Evolutionary conservation across 2,329 filamentous ascomycete species (phyloP).

Genomic region (Colletotrichum cuscutae): DNA sequence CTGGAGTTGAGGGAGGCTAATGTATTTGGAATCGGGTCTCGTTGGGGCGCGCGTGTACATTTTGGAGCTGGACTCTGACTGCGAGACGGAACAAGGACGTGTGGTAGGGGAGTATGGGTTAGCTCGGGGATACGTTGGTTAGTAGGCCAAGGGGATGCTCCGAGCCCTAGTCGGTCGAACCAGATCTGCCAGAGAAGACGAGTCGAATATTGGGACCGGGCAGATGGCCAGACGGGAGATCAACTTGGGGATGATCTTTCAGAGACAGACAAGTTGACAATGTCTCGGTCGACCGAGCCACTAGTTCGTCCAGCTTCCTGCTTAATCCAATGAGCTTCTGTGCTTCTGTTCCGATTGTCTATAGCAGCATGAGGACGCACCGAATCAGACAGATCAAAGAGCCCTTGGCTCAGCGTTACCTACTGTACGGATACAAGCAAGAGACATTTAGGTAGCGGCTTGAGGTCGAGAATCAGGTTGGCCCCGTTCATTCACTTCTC

Average conservation of each 20-base stretch:
- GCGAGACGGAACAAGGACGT: background rate
- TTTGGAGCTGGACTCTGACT: background rate
- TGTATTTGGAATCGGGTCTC: slow-evolving; percentile 18
- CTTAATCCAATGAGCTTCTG: slow-evolving; percentile 1
- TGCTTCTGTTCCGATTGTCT: background rate
- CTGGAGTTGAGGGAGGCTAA: background rate
- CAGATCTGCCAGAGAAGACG: background rate
- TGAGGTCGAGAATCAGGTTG: background rate
- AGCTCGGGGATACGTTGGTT: no score
- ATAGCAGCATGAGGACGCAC: background rate
- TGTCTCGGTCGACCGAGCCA: slow-evolving; percentile 24
- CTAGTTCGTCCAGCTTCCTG: slow-evolving; percentile 4
- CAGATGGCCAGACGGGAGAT: background rate
- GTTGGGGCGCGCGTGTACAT: background rate
- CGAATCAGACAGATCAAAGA: background rate
- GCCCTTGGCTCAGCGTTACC: background rate
- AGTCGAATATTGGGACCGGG: background rate
- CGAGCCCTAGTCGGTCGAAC: background rate
- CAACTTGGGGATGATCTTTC: slow-evolving; percentile 1
- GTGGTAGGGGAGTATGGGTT: background rate
- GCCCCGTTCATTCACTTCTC: slow-evolving; percentile 7
- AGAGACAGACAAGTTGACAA: slow-evolving; percentile 5
- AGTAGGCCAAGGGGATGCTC: background rate
- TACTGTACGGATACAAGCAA: background rate
- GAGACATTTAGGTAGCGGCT: background rate